phyloP scores from a whole-genome alignment of 768 basidiomycete species.

The Artomyces pyxidatus region DNA sequence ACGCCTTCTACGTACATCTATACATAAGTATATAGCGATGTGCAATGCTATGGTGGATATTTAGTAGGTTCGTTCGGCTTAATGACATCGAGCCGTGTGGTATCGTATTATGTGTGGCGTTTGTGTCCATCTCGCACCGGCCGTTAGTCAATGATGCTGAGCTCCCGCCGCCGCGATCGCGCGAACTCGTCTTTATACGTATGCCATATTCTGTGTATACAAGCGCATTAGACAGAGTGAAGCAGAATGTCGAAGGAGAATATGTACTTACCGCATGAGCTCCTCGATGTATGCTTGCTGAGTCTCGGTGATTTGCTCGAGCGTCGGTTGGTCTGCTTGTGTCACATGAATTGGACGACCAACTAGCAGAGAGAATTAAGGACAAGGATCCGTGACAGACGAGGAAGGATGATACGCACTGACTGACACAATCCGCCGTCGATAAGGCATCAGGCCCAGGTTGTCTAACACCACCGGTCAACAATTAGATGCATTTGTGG shows the following conservation, averaged over 20 bases:
- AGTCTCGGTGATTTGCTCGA: slow-evolving; percentile 69
- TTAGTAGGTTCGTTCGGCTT: no score
- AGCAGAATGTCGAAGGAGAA: no score
- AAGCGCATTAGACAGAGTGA: no score
- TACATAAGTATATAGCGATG: no score
- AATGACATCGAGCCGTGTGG: no score
- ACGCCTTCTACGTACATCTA: no score
- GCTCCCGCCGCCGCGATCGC: slow-evolving; percentile 66
- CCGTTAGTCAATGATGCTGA: slow-evolving; percentile 70
- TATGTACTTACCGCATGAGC: slow-evolving; percentile 61
- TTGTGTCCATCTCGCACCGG: no score
- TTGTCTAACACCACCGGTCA: slow-evolving; percentile 55
- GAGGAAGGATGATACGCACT: slow-evolving; percentile 47
- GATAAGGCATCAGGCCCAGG: slow-evolving; percentile 91
- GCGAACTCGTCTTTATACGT: slow-evolving; percentile 94
- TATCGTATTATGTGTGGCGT: no score
- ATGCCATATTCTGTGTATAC: slow-evolving; percentile 78
- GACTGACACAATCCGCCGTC: slow-evolving; percentile 91
- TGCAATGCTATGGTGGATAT: no score
- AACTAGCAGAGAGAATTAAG: slow-evolving; percentile 39
- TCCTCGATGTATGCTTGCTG: slow-evolving; percentile 90
- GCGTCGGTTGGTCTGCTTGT: slow-evolving; percentile 70
- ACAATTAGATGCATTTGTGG: not conserved
- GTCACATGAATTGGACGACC: slow-evolving; percentile 81
- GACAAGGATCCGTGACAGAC: not conserved